A percentile compares a stretch with the other conserved stretches of the same genome.
These are phyloP conservation scores for Fomitopsis pinicola DNA, from an alignment of 1,284 basidiomycete species.

Conservation along the genomic window DNA sequence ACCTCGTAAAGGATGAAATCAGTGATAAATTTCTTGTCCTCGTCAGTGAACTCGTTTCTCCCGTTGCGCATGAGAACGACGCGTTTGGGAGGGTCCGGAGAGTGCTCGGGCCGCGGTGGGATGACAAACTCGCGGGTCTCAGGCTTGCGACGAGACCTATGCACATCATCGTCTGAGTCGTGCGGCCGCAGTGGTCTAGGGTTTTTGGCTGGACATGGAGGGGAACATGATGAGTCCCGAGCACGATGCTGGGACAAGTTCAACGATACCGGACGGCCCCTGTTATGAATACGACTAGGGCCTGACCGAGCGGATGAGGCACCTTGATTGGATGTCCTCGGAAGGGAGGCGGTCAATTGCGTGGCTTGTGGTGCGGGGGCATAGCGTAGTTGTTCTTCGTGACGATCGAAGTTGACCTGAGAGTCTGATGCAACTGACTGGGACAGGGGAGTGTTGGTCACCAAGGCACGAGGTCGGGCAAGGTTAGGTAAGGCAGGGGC, in stretches of 20 bases:
- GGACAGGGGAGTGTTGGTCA: neutral
- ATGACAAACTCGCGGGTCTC: constrained; percentile 19
- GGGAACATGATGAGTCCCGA: neutral
- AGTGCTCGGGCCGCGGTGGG: constrained; percentile 57
- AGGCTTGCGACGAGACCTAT: neutral
- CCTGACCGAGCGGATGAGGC: neutral
- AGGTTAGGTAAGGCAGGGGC: no score
- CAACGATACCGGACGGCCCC: neutral
- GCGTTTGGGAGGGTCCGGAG: constrained; percentile 58
- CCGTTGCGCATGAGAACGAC: constrained; percentile 40
- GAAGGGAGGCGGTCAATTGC: neutral
- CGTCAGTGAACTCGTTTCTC: constrained; percentile 55
- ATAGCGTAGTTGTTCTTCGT: no score
- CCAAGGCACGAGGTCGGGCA: neutral
- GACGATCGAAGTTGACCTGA: neutral
- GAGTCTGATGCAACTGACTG: neutral
- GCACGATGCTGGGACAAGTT: neutral
- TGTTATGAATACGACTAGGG: neutral
- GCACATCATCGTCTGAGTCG: neutral
- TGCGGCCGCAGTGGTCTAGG: neutral
- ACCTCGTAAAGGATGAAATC: constrained; percentile 59
- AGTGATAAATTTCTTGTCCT: constrained; percentile 60
- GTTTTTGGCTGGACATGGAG: neutral
- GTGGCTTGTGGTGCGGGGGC: neutral
- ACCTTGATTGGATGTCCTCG: neutral